A percentile compares a stretch with the other conserved stretches of the same genome.
Evolutionary conservation across 1,139 yeast genomes (phyloP).

Genomic region (Casaregolazyma suthepensis): DNA sequence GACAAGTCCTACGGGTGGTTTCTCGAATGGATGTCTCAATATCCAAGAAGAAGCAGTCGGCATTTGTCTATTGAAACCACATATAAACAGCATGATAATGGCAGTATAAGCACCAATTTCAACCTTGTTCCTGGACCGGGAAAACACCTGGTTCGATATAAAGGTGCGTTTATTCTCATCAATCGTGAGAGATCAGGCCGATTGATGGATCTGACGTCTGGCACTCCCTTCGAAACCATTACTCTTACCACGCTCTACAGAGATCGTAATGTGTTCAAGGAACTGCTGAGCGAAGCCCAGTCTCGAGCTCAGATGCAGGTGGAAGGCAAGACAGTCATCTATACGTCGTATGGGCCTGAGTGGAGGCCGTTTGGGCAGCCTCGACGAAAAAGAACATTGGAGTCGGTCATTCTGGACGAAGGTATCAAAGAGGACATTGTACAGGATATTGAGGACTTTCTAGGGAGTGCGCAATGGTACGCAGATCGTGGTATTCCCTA

Average conservation of each 20-base stretch:
- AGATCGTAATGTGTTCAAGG: conserved; percentile 64
- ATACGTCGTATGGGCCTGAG: conserved; percentile 95
- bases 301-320: conserved; percentile 70
- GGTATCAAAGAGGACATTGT: conserved; percentile 64
- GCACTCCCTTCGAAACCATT: conserved; percentile 94
- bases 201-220: conserved; percentile 80
- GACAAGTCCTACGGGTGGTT: conserved; percentile 95
- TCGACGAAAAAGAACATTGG: conserved; percentile 73
- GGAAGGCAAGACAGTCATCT: conserved; percentile 91
- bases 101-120: conserved; percentile 81
- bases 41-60: conserved; percentile 60
- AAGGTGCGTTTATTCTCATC: conserved; percentile 83
- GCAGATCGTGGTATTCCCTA: conserved; percentile 95
- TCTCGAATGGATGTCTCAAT: conserved; percentile 90
- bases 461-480: conserved; percentile 82
- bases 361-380: conserved; percentile 99
- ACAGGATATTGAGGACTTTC: conserved; percentile 71
- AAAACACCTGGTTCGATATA: conserved; percentile 75
- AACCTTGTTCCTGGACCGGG: conserved; percentile 98
- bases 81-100: conserved; percentile 86
- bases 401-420: conserved; percentile 77
- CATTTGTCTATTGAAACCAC: conserved; percentile 88
- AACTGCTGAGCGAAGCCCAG: conserved; percentile 81
- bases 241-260: conserved; percentile 83
- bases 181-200: conserved; percentile 88